A percentile compares a stretch with the other conserved stretches of the same genome.
phyloP scores from a whole-genome alignment of 768 basidiomycete species.

The Hypsizygus marmoreus region DNA sequence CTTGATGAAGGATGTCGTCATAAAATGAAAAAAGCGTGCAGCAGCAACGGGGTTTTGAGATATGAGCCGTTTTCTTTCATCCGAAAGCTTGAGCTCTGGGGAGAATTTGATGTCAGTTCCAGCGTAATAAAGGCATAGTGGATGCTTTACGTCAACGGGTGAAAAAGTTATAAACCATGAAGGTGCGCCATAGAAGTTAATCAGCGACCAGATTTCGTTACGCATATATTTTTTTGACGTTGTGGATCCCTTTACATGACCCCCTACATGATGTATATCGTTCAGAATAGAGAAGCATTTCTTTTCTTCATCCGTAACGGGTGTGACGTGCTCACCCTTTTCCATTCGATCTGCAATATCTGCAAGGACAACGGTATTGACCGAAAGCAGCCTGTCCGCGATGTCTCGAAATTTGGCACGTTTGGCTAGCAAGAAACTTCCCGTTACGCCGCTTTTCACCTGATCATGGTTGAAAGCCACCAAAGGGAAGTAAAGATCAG shows the following conservation, averaged over 20 bases:
- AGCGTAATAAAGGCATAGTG: slow-evolving; percentile 36
- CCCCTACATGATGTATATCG: slow-evolving; percentile 36
- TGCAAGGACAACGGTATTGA: slow-evolving; percentile 24
- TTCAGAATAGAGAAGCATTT: slow-evolving; percentile 33
- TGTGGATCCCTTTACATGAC: slow-evolving; percentile 28
- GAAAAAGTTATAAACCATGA: slow-evolving; percentile 38
- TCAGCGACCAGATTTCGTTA: slow-evolving; percentile 33
- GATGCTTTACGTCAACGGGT: slow-evolving; percentile 29
- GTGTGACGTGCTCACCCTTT: slow-evolving; percentile 23
- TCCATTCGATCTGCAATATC: slow-evolving; percentile 20
- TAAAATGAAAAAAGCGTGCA: slow-evolving; percentile 33
- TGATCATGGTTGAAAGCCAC: slow-evolving; percentile 43
- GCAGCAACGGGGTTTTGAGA: slow-evolving; percentile 26
- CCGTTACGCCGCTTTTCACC: slow-evolving; percentile 27
- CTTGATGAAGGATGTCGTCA: slow-evolving; percentile 26
- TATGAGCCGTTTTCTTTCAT: slow-evolving; percentile 5
- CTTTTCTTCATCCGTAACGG: slow-evolving; percentile 32
- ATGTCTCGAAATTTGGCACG: slow-evolving; percentile 27
- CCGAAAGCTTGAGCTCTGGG: slow-evolving; percentile 5
- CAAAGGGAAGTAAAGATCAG: slow-evolving; percentile 36
- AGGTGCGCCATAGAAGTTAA: slow-evolving; percentile 25
- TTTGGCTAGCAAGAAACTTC: slow-evolving; percentile 29
- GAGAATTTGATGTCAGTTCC: slow-evolving; percentile 20
- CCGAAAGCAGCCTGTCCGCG: slow-evolving; percentile 15
- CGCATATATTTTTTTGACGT: slow-evolving; percentile 28